Conservation (phyloP, 305 asterid species). For the Fraxinus ornus region DNA sequence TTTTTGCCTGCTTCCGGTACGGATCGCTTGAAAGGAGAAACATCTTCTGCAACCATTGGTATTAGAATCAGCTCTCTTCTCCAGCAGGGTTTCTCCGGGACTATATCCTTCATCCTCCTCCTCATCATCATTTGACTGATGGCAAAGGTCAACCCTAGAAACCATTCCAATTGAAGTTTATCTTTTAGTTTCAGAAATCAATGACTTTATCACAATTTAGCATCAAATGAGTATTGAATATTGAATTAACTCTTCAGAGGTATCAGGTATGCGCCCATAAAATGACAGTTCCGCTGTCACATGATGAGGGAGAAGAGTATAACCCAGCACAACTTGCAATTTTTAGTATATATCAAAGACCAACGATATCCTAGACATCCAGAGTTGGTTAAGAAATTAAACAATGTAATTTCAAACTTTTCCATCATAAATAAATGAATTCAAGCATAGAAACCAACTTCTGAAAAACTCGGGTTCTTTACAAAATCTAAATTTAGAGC, state of each 20-base stretch:
- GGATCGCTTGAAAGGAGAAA: slow-evolving; percentile 50
- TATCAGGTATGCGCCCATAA: background rate
- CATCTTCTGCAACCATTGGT: slow-evolving; percentile 49
- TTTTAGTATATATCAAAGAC: background rate
- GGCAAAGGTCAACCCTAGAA: slow-evolving; percentile 95
- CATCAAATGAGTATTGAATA: background rate
- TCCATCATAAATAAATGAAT: background rate
- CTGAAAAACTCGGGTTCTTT: background rate
- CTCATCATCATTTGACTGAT: slow-evolving; percentile 67
- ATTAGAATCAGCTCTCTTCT: slow-evolving; percentile 45
- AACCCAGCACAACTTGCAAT: background rate
- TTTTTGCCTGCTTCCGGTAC: slow-evolving; percentile 85
- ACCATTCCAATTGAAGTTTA: slow-evolving; percentile 17
- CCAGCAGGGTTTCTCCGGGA: slow-evolving; percentile 63
- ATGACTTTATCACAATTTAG: background rate
- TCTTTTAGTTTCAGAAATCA: background rate
- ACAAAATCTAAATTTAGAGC: background rate
- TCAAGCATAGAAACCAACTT: background rate
- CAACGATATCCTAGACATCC: background rate
- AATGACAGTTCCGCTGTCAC: slow-evolving; percentile 1
- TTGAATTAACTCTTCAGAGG: background rate
- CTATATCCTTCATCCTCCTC: slow-evolving; percentile 73
- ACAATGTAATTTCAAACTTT: background rate
- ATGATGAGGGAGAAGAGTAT: background rate
- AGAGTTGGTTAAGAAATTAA: background rate